Percentiles rank a stretch among this genome's conserved stretches.
phyloP scores from a whole-genome alignment of 257 asterid species.

The Henckelia pumila region DNA sequence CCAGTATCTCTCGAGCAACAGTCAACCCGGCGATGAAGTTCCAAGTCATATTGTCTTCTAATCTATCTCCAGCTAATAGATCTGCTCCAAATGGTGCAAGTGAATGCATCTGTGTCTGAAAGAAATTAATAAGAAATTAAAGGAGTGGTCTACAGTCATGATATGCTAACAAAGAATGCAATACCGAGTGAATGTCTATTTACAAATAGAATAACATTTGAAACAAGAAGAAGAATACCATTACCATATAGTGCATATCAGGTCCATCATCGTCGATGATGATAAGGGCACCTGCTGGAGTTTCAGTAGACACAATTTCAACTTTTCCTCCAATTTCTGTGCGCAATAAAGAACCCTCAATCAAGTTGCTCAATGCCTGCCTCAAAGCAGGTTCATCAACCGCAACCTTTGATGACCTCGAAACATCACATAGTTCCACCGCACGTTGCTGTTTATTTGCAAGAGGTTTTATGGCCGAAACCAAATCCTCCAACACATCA shows the following conservation, averaged over 20 bases:
- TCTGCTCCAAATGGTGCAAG: slow-evolving; percentile 80
- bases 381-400: slow-evolving; percentile 90
- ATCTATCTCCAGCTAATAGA: slow-evolving; percentile 52
- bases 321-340: slow-evolving; percentile 73
- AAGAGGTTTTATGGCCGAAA: slow-evolving; percentile 77
- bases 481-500: slow-evolving; percentile 68
- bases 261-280: slow-evolving; percentile 93
- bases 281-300: slow-evolving; percentile 86
- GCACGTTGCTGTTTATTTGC: slow-evolving; percentile 65
- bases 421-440: slow-evolving; percentile 61
- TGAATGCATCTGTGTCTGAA: slow-evolving; percentile 94
- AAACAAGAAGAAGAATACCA: slow-evolving; percentile 9
- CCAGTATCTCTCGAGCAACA: slow-evolving; percentile 93
- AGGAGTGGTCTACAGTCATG: slow-evolving; percentile 5
- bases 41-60: slow-evolving; percentile 92
- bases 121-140: slow-evolving; percentile 25
- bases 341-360: slow-evolving; percentile 86
- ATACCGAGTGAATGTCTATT: not conserved
- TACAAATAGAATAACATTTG: too few relatives aligned
- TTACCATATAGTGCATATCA: slow-evolving; percentile 98
- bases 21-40: slow-evolving; percentile 86
- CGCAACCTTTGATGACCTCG: slow-evolving; percentile 61
- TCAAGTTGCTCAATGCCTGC: slow-evolving; percentile 90
- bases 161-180: not conserved
- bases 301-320: slow-evolving; percentile 62